Conservation (phyloP, 768 basidiomycete species). For the Rhizopogon salebrosus region DNA sequence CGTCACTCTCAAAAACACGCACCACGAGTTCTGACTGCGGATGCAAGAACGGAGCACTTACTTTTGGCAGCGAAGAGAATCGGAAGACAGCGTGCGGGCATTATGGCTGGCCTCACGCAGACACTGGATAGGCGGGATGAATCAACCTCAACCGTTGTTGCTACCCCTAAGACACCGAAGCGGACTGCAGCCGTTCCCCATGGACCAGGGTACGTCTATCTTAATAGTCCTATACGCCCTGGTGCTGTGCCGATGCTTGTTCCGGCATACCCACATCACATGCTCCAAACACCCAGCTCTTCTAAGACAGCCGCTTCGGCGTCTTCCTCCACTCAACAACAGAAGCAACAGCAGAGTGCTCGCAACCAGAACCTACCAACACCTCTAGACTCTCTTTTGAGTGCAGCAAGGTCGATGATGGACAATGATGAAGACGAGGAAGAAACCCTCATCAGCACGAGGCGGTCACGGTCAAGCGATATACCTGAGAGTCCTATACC, state of each 20-base stretch:
- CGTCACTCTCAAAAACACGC: constrained; percentile 21
- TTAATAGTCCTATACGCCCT: constrained; percentile 20
- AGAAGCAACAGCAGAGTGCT: constrained; percentile 11
- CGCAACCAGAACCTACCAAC: constrained; percentile 31
- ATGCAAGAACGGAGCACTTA: constrained; percentile 68
- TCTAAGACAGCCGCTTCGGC: constrained; percentile 25
- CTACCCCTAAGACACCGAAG: constrained; percentile 23
- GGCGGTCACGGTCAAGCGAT: constrained; percentile 22
- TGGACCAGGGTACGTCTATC: constrained; percentile 26
- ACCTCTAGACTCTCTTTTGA: constrained; percentile 55
- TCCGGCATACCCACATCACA: constrained; percentile 22
- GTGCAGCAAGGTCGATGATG: constrained; percentile 56
- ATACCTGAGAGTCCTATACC: constrained; percentile 32
- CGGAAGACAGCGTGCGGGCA: constrained; percentile 54
- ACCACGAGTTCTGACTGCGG: constrained; percentile 38
- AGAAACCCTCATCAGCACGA: constrained; percentile 16
- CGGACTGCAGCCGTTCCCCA: constrained; percentile 22
- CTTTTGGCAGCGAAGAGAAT: constrained; percentile 67
- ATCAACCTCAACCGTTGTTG: constrained; percentile 15
- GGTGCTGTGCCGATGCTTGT: constrained; percentile 25
- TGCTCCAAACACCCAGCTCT: constrained; percentile 27
- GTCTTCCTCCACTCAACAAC: constrained; percentile 15
- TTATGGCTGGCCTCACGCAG: constrained; percentile 47
- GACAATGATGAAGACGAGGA: constrained; percentile 24
- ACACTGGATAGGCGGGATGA: constrained; percentile 24